phyloP scores from a whole-genome alignment of 768 basidiomycete species.

The Xerocomus spinulosus region DNA sequence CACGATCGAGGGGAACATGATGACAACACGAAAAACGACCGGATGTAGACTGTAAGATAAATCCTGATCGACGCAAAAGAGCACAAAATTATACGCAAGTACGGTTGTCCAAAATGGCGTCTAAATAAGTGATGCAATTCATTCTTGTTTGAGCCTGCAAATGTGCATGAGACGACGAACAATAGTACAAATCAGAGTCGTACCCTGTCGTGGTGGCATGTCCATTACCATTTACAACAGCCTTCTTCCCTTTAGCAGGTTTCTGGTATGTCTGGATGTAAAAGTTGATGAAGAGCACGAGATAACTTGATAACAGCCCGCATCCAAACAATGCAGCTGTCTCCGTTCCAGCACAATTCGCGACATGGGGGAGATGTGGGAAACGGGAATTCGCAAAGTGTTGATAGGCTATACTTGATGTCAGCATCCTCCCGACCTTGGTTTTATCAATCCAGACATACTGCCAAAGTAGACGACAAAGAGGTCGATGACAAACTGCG shows the following conservation, averaged over 20 bases:
- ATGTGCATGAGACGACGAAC: neutral
- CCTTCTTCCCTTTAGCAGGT: conserved; percentile 38
- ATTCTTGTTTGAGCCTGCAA: conserved; percentile 35
- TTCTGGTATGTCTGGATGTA: conserved; percentile 84
- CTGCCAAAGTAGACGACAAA: conserved; percentile 92
- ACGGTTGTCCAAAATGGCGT: neutral
- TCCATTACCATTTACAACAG: conserved; percentile 41
- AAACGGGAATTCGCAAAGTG: conserved; percentile 72
- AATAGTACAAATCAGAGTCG: neutral
- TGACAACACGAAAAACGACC: conserved; percentile 12
- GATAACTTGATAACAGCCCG: conserved; percentile 81
- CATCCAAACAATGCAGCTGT: conserved; percentile 87
- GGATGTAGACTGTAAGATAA: conserved; percentile 14
- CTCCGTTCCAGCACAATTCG: conserved; percentile 87
- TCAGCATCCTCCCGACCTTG: conserved; percentile 6
- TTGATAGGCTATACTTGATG: conserved; percentile 54
- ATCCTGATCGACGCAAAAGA: conserved; percentile 1
- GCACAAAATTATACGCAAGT: conserved; percentile 14
- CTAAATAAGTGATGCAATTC: conserved; percentile 3
- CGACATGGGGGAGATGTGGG: conserved; percentile 59
- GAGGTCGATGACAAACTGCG: conserved; percentile 92
- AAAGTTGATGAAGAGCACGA: conserved; percentile 94
- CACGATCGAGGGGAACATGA: conserved; percentile 11
- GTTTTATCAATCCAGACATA: conserved; percentile 39
- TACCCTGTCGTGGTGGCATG: conserved; percentile 37